Percentiles rank a stretch among this genome's conserved stretches.
Evolutionary conservation across 2,329 filamentous ascomycete genomes (phyloP).

Genomic region (Myriosclerotinia duriaeana): DNA sequence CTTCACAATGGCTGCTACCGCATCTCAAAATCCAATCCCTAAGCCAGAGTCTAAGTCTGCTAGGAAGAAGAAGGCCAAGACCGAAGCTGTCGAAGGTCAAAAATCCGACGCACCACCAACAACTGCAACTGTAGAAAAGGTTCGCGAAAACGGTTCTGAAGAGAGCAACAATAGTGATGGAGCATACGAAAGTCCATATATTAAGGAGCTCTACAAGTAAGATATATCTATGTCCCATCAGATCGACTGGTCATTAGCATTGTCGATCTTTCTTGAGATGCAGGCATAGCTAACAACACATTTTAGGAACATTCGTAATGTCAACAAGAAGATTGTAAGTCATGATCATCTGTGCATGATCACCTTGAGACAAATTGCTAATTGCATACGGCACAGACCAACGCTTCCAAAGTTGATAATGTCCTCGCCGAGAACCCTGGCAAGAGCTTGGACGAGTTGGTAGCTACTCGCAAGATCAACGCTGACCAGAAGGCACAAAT

Average conservation of each 20-base stretch:
- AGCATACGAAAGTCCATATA: constrained; percentile 69
- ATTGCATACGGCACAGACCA: constrained; percentile 50
- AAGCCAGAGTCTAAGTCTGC: constrained; percentile 63
- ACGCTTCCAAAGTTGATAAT: constrained; percentile 69
- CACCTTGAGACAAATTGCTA: constrained; percentile 24
- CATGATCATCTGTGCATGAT: background rate
- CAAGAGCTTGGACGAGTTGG: constrained; percentile 71
- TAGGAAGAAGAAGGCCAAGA: constrained; percentile 68
- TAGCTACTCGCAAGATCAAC: constrained; percentile 72
- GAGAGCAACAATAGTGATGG: constrained; percentile 50
- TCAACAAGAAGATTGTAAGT: constrained; percentile 91
- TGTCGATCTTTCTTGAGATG: background rate
- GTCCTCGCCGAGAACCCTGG: constrained; percentile 68
- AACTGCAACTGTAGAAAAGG: constrained; percentile 51
- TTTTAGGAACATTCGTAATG: constrained; percentile 79
- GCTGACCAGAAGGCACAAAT: constrained; percentile 75
- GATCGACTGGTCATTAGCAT: constrained; percentile 16
- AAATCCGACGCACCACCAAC: constrained; percentile 54
- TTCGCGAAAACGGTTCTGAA: constrained; percentile 49
- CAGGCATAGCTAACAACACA: constrained; percentile 21
- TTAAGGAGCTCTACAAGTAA: constrained; percentile 90
- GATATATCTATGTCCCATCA: constrained; percentile 37
- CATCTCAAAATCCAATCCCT: constrained; percentile 62
- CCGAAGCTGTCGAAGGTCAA: constrained; percentile 45
- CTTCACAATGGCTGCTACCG: constrained; percentile 60